Conservation (phyloP, 306 rosid genomes). For the Hippophae gyantsensis region DNA sequence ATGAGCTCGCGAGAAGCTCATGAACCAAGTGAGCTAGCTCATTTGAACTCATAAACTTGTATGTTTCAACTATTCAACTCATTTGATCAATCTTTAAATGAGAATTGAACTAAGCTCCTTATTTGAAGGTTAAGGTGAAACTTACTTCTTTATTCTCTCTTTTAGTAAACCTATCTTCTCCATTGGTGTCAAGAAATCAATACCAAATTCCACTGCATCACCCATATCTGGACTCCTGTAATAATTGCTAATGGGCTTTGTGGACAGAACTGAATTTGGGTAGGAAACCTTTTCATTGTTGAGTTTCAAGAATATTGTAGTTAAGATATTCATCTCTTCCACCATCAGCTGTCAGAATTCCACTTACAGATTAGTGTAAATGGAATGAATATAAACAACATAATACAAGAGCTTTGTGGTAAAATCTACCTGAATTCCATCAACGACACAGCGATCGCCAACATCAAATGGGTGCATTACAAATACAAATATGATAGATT, state of each 20-base stretch:
- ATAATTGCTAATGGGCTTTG: conserved; percentile 74
- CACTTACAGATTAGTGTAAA: conserved; percentile 9
- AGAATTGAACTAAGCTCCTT: too few relatives aligned
- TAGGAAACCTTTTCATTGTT: conserved; percentile 73
- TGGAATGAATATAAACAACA: conserved; percentile 4
- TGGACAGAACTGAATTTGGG: conserved; percentile 80
- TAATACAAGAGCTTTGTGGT: neutral
- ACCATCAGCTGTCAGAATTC: conserved; percentile 55
- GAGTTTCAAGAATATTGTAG: conserved; percentile 77
- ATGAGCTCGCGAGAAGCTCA: too few relatives aligned
- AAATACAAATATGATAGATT: conserved; percentile 80
- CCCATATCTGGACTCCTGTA: conserved; percentile 86
- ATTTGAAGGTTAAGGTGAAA: neutral
- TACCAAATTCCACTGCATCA: conserved; percentile 49
- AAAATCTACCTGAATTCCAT: conserved; percentile 65
- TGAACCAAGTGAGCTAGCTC: too few relatives aligned
- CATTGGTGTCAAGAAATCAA: conserved; percentile 55
- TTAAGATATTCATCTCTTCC: conserved; percentile 91
- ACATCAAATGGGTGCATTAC: conserved; percentile 98
- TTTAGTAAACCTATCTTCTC: conserved; percentile 63
- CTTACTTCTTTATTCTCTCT: conserved; percentile 51
- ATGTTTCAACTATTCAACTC: neutral
- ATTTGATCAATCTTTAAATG: neutral
- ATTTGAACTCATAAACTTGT: too few relatives aligned
- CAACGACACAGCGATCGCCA: conserved; percentile 80